phyloP scores from a whole-genome alignment of 2,329 filamentous ascomycete genomes.

The Pseudogymnoascus sp. region DNA sequence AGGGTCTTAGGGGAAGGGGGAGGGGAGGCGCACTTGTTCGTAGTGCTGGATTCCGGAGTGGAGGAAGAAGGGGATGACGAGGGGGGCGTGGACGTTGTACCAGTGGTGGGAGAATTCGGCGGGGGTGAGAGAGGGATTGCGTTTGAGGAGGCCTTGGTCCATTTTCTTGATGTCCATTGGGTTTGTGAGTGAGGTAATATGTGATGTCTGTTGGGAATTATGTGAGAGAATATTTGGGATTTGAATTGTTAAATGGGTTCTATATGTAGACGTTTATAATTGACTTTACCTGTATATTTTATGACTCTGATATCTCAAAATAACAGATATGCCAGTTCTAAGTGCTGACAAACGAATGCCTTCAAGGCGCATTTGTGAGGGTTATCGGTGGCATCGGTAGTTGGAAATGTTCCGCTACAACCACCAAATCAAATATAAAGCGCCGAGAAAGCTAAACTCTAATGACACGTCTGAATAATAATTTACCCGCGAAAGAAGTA shows the following conservation, averaged over 20 bases:
- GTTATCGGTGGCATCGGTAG: not conserved
- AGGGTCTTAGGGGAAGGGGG: not conserved
- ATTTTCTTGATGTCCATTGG: not conserved
- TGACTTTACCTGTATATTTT: not conserved
- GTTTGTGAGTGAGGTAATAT: not conserved
- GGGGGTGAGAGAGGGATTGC: conserved; percentile 19
- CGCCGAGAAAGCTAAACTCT: not conserved
- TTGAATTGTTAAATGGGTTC: not conserved
- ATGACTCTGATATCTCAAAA: not conserved
- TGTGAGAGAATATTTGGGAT: not conserved
- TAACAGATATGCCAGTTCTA: not conserved
- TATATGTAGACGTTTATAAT: not conserved
- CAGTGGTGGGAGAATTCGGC: conserved; percentile 23
- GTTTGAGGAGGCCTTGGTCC: conserved; percentile 21
- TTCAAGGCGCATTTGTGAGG: not conserved
- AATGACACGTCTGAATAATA: not conserved
- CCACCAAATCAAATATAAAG: not conserved
- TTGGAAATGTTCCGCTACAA: not conserved
- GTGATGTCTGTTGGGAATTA: not conserved
- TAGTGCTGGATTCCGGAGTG: conserved; percentile 18
- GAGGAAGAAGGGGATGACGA: conserved; percentile 22
- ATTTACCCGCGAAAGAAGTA: not conserved
- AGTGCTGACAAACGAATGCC: not conserved
- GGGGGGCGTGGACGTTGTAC: conserved; percentile 19
- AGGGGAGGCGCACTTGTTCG: conserved; percentile 16